These are phyloP conservation scores for Coprinellus micaceus DNA, from an alignment of 768 basidiomycete genomes.

Conservation along the genomic window DNA sequence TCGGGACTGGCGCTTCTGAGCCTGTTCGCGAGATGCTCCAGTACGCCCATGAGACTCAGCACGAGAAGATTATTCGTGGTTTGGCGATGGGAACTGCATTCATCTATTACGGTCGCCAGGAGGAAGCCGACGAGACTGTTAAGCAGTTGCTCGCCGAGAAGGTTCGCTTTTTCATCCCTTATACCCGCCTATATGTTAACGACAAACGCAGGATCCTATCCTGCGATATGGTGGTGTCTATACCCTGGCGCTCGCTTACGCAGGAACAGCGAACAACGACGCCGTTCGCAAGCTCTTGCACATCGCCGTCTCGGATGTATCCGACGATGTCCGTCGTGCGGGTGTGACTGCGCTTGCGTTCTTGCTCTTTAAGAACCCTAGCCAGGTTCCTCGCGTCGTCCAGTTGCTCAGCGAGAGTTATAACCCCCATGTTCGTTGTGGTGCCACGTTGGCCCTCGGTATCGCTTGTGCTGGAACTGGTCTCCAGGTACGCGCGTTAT, in stretches of 20 bases:
- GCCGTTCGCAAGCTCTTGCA: slow-evolving; percentile 90
- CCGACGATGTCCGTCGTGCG: slow-evolving; percentile 93
- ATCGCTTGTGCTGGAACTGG: slow-evolving; percentile 98
- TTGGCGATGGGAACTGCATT: slow-evolving; percentile 91
- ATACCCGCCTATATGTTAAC: not conserved
- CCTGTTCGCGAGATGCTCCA: slow-evolving; percentile 91
- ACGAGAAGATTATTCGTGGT: slow-evolving; percentile 98
- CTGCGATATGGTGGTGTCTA: slow-evolving; percentile 97
- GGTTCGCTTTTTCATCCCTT: slow-evolving; percentile 39
- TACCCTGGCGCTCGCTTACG: slow-evolving; percentile 93
- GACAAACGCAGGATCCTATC: slow-evolving; percentile 75
- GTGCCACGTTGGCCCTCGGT: slow-evolving; percentile 92
- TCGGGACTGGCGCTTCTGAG: slow-evolving; percentile 81
- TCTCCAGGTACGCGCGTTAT: slow-evolving; percentile 57
- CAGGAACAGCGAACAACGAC: slow-evolving; percentile 91
- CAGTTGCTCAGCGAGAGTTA: slow-evolving; percentile 97
- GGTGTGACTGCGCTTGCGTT: slow-evolving; percentile 96
- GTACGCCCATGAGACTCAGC: slow-evolving; percentile 95
- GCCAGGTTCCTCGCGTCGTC: slow-evolving; percentile 94
- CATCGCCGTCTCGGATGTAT: slow-evolving; percentile 97
- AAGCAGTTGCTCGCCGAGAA: slow-evolving; percentile 79
- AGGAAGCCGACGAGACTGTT: slow-evolving; percentile 85
- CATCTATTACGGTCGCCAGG: slow-evolving; percentile 88
- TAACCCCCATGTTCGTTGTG: slow-evolving; percentile 97
- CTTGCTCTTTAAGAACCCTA: slow-evolving; percentile 93